Evolutionary conservation across 2,329 filamentous ascomycete species (phyloP), one percentile per base, ranked within the genome.

Genomic region (Cadophora malorum): DNA sequence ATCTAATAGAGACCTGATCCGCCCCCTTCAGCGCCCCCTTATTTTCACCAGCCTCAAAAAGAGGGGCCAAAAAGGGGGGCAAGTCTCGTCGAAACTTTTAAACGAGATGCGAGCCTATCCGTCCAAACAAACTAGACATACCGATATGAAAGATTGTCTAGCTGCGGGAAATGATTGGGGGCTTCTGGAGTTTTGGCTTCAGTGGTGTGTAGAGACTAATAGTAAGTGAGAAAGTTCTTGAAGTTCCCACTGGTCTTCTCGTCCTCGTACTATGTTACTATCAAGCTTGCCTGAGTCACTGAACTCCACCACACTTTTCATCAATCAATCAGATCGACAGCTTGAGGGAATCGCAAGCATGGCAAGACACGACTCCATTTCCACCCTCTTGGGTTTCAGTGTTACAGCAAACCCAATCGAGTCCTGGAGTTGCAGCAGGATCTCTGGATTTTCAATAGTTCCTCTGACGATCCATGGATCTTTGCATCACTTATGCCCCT

Each of bases 401-500:
- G 60, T 65, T 70, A 69, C 67, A 66, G 67, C 41, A 66, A 67
- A 14, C 53, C 59, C 61, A 50, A 50, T 65, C 60, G 49, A 67
- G 66, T 63, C 64, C 63, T 68, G 61, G 67, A 69, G 69, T 71
- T 69, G 71, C 70, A 70, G 70, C 68, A 67, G 69, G 66, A 72
- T 72, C 65, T 65, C 35, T 58, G 58, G 63, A 72, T 67, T 70
- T 28, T 62, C 71, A 71, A 73, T 73, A 74, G 60, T 74, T 70
- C 63, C 50, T 31, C 64, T 31, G 35, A 49, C 45, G 45, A 49
- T 66, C 65, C 71, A 67, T 70, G 70, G 56, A 65, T 64, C 65
- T 64, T 41, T 69, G 66, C 65, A 70, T 64, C 65, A 56, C 41
- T 52, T 38, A 56, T 63, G 31, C 49, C 63, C 59, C 62, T 62